These are phyloP conservation scores for Pseudocercospora crystallina DNA, from an alignment of 2,329 filamentous ascomycete genomes.

Conservation along the genomic window DNA sequence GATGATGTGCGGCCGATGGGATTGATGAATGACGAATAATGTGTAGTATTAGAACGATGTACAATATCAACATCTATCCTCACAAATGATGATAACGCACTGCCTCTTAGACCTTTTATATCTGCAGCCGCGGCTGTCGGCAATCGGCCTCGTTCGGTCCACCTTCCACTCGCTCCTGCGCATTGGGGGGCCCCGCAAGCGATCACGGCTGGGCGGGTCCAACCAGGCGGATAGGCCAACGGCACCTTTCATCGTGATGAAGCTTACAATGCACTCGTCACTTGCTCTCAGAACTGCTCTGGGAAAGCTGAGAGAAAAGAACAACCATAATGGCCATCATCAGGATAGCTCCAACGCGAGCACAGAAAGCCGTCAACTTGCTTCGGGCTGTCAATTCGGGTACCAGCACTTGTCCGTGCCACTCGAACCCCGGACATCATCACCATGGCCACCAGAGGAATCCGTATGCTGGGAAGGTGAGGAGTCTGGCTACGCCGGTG, in stretches of 20 bases:
- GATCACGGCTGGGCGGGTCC: too few relatives aligned
- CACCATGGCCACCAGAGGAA: conserved; percentile 51
- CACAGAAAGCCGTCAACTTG: conserved; percentile 65
- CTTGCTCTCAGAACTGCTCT: too few relatives aligned
- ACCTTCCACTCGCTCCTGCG: too few relatives aligned
- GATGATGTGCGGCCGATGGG: background rate
- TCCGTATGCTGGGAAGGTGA: conserved; percentile 56
- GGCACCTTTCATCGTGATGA: too few relatives aligned
- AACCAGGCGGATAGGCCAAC: too few relatives aligned
- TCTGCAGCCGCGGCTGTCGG: too few relatives aligned
- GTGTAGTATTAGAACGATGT: background rate
- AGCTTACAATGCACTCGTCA: too few relatives aligned
- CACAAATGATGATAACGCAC: background rate
- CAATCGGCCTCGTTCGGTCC: too few relatives aligned
- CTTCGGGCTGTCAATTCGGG: conserved; percentile 88
- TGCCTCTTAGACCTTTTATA: conserved; percentile 1
- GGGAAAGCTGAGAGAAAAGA: too few relatives aligned
- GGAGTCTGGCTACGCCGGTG: conserved; percentile 69
- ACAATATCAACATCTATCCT: background rate
- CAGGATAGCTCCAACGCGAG: conserved; percentile 45
- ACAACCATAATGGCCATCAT: conserved; percentile 36
- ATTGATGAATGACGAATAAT: background rate
- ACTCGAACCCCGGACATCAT: conserved; percentile 75
- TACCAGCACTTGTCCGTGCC: conserved; percentile 82
- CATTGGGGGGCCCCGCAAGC: too few relatives aligned